Conservation (phyloP, 2,329 filamentous ascomycete genomes). For the Leptographium wingfieldii region DNA sequence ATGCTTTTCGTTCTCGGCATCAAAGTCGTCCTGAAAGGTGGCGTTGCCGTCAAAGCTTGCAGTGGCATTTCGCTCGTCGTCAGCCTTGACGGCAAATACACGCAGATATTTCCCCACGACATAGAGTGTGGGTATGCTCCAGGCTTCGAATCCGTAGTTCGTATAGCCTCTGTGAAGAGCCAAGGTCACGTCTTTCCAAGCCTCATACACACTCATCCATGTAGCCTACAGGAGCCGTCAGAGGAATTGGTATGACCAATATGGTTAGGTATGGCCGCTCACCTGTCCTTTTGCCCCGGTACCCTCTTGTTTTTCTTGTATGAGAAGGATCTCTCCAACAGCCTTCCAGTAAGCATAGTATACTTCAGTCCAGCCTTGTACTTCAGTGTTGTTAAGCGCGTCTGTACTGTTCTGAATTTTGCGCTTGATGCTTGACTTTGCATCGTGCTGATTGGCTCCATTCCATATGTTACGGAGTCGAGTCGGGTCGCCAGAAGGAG, state of each 20-base stretch:
- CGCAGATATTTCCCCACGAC: constrained; percentile 75
- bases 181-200: constrained; percentile 77
- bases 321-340: constrained; percentile 56
- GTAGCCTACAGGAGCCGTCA: constrained; percentile 28
- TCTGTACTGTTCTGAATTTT: constrained; percentile 52
- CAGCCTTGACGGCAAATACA: constrained; percentile 81
- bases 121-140: constrained; percentile 89
- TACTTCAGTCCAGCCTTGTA: constrained; percentile 75
- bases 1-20: constrained; percentile 62
- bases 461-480: constrained; percentile 59
- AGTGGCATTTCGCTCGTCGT: constrained; percentile 47
- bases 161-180: constrained; percentile 71
- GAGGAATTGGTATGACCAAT: background rate
- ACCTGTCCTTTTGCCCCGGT: constrained; percentile 25
- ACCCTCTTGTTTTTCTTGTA: constrained; percentile 34
- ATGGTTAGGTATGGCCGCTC: background rate
- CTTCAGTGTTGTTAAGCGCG: constrained; percentile 51
- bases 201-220: constrained; percentile 73
- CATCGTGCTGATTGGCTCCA: constrained; percentile 52
- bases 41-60: constrained; percentile 25
- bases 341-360: constrained; percentile 78
- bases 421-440: constrained; percentile 59
- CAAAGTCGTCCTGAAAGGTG: constrained; percentile 67
- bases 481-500: constrained; percentile 48
- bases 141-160: constrained; percentile 63